Evolutionary conservation across 2,329 filamentous ascomycete species (phyloP).

Genomic region (Trichoderma afroharzianum): DNA sequence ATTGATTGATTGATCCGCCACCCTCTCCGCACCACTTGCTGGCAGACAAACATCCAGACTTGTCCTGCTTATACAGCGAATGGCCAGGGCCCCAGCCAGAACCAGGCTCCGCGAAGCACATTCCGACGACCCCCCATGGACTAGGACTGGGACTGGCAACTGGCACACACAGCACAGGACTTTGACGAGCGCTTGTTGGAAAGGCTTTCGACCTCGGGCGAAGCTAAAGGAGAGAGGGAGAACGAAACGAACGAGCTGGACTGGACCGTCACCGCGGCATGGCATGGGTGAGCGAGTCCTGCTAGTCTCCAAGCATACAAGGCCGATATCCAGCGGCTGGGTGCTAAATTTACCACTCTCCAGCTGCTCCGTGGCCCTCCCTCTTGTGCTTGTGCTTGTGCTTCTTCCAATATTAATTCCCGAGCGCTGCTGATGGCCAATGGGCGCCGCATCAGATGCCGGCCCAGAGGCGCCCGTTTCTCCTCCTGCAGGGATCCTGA

Average conservation of each 20-base stretch:
- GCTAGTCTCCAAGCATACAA: constrained; percentile 3
- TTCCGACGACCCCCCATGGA: constrained; percentile 13
- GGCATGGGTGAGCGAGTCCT: background rate
- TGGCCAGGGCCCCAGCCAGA: constrained; percentile 5
- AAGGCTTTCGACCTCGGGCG: background rate
- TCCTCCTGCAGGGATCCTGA: constrained; percentile 25
- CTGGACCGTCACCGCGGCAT: background rate
- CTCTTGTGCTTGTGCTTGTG: background rate
- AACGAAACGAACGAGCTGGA: background rate
- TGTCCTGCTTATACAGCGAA: background rate
- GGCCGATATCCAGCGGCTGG: background rate
- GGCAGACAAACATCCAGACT: constrained; percentile 14
- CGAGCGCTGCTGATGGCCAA: constrained; percentile 19
- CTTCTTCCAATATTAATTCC: constrained; percentile 2
- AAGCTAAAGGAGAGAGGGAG: background rate
- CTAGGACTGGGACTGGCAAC: background rate
- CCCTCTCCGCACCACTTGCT: constrained; percentile 18
- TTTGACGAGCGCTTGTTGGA: background rate
- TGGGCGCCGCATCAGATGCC: constrained; percentile 16
- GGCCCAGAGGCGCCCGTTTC: constrained; percentile 18
- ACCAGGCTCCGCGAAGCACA: constrained; percentile 14
- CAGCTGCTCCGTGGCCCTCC: background rate
- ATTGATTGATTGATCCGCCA: constrained; percentile 18
- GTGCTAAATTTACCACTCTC: background rate
- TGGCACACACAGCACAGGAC: background rate